Evolutionary conservation across 495 filamentous ascomycete species (phyloP).

Genomic region (Trichoderma parareesei): DNA sequence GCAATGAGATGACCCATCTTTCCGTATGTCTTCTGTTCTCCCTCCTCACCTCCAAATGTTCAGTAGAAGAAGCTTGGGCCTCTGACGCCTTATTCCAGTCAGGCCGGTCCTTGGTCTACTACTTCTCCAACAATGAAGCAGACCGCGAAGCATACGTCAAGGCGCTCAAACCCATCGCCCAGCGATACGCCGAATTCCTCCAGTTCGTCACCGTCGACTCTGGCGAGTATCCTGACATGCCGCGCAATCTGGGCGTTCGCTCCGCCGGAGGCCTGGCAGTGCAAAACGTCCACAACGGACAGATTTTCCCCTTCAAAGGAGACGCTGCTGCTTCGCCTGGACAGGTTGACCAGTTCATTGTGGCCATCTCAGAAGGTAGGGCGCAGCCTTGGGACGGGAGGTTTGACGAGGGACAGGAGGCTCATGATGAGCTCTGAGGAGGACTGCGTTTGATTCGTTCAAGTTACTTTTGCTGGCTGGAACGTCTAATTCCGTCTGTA

Average conservation of each 20-base stretch:
- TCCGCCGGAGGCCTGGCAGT: constrained; percentile 28
- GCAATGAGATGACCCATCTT: constrained; percentile 35
- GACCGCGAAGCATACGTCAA: constrained; percentile 24
- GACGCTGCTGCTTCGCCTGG: constrained; percentile 23
- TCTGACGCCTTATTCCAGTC: constrained; percentile 20
- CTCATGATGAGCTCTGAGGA: constrained; percentile 30
- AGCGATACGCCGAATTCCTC: constrained; percentile 41
- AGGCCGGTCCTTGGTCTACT: constrained; percentile 39
- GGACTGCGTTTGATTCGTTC: not conserved
- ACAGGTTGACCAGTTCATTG: constrained; percentile 32
- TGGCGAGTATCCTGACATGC: constrained; percentile 39
- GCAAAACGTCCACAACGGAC: constrained; percentile 35
- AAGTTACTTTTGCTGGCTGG: too few species aligned
- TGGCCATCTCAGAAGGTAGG: constrained; percentile 35
- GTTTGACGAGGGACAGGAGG: constrained; percentile 5
- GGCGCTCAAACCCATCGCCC: constrained; percentile 33
- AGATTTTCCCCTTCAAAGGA: constrained; percentile 32
- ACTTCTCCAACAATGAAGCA: constrained; percentile 24
- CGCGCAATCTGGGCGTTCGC: constrained; percentile 29
- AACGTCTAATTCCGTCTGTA: not conserved
- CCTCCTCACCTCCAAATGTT: not conserved
- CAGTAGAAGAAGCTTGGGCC: not conserved
- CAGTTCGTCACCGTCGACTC: constrained; percentile 39
- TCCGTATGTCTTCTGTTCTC: constrained; percentile 21
- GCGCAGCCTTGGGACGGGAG: constrained; percentile 31